Conservation (phyloP, 176 grass and related monocot species). For the Coix lacrymajobi region DNA sequence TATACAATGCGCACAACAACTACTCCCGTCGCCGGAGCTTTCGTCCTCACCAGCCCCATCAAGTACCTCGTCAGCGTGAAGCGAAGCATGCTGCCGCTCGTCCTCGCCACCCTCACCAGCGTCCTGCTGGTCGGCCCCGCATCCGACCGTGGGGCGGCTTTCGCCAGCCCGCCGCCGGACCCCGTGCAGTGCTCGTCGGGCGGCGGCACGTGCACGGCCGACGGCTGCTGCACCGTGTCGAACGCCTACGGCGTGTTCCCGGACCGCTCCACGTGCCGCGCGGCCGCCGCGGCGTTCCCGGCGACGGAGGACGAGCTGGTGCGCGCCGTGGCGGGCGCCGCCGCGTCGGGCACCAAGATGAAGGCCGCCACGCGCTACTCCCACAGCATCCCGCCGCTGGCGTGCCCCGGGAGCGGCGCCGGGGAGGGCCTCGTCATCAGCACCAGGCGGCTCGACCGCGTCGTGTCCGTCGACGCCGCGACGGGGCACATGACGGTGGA, state of each 20-base stretch:
- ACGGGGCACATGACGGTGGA: constrained; percentile 36
- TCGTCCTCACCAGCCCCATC: not conserved
- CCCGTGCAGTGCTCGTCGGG: constrained; percentile 43
- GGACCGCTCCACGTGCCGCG: constrained; percentile 53
- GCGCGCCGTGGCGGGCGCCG: constrained; percentile 33
- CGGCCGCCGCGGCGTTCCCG: constrained; percentile 32
- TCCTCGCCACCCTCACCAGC: not conserved
- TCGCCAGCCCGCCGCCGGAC: constrained; percentile 44
- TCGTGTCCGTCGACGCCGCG: constrained; percentile 23
- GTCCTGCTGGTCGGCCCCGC: not conserved
- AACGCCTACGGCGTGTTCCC: constrained; percentile 60
- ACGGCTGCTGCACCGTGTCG: constrained; percentile 58
- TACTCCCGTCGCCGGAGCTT: not conserved
- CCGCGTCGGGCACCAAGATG: constrained; percentile 39
- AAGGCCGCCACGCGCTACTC: constrained; percentile 55
- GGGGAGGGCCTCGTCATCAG: constrained; percentile 50
- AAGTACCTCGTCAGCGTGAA: not conserved
- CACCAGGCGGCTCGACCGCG: constrained; percentile 34
- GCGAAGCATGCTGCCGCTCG: not conserved
- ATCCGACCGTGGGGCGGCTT: not conserved
- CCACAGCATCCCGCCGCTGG: constrained; percentile 63
- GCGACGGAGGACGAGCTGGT: constrained; percentile 58
- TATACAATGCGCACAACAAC: not conserved
- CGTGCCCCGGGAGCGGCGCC: constrained; percentile 43
- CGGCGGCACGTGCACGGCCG: not conserved